Percentiles rank a stretch among this genome's conserved stretches.
Evolutionary conservation across 208 protist species (phyloP).

Genomic region (Crithidia bombi): DNA sequence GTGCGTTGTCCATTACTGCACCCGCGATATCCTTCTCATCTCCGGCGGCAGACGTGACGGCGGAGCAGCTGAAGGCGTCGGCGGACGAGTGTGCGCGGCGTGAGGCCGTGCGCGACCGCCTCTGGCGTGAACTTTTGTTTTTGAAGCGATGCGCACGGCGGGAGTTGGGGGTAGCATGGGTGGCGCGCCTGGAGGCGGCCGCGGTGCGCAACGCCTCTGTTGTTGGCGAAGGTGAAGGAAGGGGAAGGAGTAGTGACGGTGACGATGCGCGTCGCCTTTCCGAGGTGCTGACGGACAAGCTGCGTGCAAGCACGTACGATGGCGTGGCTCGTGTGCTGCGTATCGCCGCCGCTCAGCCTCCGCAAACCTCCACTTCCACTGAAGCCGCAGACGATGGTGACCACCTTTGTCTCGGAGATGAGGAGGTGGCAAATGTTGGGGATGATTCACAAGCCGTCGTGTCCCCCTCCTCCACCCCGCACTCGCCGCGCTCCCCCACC

Average conservation of each 20-base stretch:
- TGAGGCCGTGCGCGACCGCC: constrained; percentile 30
- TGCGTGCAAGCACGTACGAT: constrained; percentile 24
- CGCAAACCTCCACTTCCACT: not conserved
- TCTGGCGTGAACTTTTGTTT: constrained; percentile 50
- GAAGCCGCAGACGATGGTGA: not conserved
- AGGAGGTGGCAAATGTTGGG: not conserved
- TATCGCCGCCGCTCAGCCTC: too few relatives aligned
- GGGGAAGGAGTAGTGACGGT: not conserved
- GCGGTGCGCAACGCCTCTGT: constrained; percentile 4
- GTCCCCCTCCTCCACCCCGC: not conserved
- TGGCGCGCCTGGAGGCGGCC: constrained; percentile 15
- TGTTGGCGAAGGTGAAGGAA: not conserved
- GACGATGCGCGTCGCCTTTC: constrained; percentile 1
- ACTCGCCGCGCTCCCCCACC: not conserved
- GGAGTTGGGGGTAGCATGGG: constrained; percentile 25
- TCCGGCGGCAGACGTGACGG: constrained; percentile 13
- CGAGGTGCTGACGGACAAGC: constrained; percentile 7
- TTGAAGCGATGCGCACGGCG: constrained; percentile 43
- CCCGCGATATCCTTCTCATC: constrained; percentile 2
- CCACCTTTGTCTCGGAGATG: not conserved
- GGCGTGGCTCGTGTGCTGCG: constrained; percentile 15
- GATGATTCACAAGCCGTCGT: not conserved
- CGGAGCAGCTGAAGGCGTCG: constrained; percentile 16
- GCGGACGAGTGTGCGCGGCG: constrained; percentile 23
- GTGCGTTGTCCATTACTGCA: not conserved